Percentiles rank a stretch among this genome's conserved stretches.
Evolutionary conservation across 371 early-diverging fungal genomes (phyloP).

Genomic region (Batrachochytrium dendrobatidis): DNA sequence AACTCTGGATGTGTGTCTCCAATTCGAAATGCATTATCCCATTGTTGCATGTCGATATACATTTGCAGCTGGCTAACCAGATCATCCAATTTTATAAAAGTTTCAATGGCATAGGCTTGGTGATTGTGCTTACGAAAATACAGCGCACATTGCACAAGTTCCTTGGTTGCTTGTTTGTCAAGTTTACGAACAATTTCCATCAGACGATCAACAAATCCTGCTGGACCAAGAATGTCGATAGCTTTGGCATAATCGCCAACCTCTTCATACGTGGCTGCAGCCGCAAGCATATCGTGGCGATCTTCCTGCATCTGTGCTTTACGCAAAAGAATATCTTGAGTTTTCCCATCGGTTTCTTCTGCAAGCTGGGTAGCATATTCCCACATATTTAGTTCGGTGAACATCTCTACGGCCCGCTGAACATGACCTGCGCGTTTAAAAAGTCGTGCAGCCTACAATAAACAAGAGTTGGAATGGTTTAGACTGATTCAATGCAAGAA

Average conservation of each 20-base stretch:
- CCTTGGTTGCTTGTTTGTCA: slow-evolving; percentile 31
- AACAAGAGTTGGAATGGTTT: neutral
- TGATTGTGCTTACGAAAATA: slow-evolving; percentile 34
- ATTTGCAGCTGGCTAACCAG: slow-evolving; percentile 30
- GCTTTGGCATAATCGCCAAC: slow-evolving; percentile 47
- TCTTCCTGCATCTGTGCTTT: slow-evolving; percentile 45
- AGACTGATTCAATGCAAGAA: neutral
- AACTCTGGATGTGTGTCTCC: slow-evolving; percentile 39
- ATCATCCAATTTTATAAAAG: slow-evolving; percentile 38
- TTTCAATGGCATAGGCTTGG: slow-evolving; percentile 35
- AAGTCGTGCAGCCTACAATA: slow-evolving; percentile 35
- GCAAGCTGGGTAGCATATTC: slow-evolving; percentile 45
- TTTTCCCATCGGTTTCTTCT: slow-evolving; percentile 28
- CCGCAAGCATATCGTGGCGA: slow-evolving; percentile 41
- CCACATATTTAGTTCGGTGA: slow-evolving; percentile 48
- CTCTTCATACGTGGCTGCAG: slow-evolving; percentile 44
- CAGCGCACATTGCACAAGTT: slow-evolving; percentile 32
- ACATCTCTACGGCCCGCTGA: slow-evolving; percentile 46
- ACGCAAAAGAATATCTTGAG: slow-evolving; percentile 30
- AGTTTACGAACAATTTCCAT: slow-evolving; percentile 37
- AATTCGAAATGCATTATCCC: slow-evolving; percentile 47
- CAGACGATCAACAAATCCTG: slow-evolving; percentile 37
- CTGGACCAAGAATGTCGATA: slow-evolving; percentile 38
- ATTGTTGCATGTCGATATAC: slow-evolving; percentile 37
- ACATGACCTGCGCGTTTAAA: slow-evolving; percentile 31